Base-by-base conservation (phyloP, 345 rosid species). In the Camelina sativa region DNA sequence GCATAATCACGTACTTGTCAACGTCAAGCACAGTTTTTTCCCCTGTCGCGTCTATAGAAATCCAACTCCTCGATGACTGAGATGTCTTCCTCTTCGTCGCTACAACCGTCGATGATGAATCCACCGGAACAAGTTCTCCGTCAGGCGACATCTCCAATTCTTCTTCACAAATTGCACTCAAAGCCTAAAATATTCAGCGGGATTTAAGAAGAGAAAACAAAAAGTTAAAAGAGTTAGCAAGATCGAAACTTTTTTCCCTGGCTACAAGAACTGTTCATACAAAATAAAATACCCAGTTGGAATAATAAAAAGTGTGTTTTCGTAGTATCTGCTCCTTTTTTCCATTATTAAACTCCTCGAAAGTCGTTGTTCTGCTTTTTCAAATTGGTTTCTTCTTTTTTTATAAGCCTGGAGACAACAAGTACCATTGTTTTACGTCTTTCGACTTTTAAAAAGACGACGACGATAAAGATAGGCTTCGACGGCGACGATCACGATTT, bases 1-100 rank as follows among this genome's bases (percentile, higher is more conserved):
- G 93, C 97, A 94, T 88, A 84, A 94, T 90, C 11, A 85, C 86
- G 52, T 91, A 84, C 55, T 91, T 94, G 81, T 94, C 98, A 22
- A 82, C 89, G 58, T 91, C 98, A 59, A 90, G 85, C 58, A 83
- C 74, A 51, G 91, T 87, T 11, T 84, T 76, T 19, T 84, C 67
- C 2, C 97, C 98, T 1, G 78, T 38, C 54, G 83, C 50, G 65
- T 94, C 89, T 54, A 94, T 64, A 7, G 86, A 80, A 6, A 87
- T 81, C 98, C 98, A 94, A 73, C 89, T 89, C 71, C 89, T 69
- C 0, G 91, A 67, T 32, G 89, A 72, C 67, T 79, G 90, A 44
- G 87, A 30, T 76, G 86, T 87, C 82, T 93, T 89, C 84, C 90
- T 89, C 89, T 93, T 93, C 85, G 84, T 89, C 35, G 79, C 47